Base-by-base conservation (phyloP, 83 land plant genomes). In the Isoetes engelmannii region DNA sequence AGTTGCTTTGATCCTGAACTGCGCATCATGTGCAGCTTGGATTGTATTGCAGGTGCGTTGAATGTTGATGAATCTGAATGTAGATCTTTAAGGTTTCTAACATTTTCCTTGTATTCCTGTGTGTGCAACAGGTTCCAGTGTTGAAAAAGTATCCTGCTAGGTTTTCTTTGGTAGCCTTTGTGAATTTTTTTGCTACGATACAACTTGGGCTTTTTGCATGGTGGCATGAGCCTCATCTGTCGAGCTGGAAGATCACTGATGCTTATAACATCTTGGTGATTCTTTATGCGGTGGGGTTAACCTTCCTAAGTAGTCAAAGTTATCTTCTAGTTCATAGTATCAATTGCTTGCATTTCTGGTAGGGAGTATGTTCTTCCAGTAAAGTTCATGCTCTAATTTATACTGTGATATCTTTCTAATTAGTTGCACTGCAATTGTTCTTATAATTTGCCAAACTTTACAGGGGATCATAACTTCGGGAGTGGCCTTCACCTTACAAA, bases 391-490 rank as follows among this genome's bases (percentile, higher is more conserved):
- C 37, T 28, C 37, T 28, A 0, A 28, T 28, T 28, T 28, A 28
- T 28, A 51, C 18, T 9, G 28, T 18, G 9, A 59, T 8, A 20
- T 59, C 19, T 4, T 42, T 1, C 3, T 19, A 12, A 18, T 18
- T 12, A 8, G 18, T 18, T 12, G 9, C 4, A 59, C 9, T 59
- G 10, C 12, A 18, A 18, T 18, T 12, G 19, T 59, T 12, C 28
- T 12, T 59, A 9, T 19, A 18, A 12, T 59, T 19, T 4, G 3
- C 12, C 4, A 18, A 7, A 20, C 4, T 59, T 8, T 59, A 7
- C 62, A 59, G 62, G 62, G 62, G 0, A 1, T 59, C 20, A 37
- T 59, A 18, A 18, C 62, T 12, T 59, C 62, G 3, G 62, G 62
- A 9, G 10, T 59, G 3, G 28, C 18, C 62, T 59, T 59, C 20